Evolutionary conservation across 225 moss, liverwort and hornwort genomes (phyloP).

Genomic region (Marchantia polymorpha): DNA sequence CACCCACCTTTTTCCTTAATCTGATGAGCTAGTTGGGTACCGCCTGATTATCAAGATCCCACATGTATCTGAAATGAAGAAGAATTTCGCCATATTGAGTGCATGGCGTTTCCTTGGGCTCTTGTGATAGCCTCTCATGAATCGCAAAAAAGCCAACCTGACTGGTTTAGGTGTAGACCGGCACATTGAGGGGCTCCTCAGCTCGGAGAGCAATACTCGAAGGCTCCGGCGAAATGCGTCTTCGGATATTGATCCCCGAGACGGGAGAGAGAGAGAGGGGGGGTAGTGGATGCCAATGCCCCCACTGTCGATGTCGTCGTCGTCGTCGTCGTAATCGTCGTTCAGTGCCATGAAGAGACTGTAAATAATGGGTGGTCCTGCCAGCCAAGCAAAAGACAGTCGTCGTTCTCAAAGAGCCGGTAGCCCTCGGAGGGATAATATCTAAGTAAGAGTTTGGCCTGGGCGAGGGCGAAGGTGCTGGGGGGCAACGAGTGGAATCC

Average conservation of each 20-base stretch:
- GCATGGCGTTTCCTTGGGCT: slow-evolving; percentile 18
- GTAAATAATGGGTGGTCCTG: slow-evolving; percentile 81
- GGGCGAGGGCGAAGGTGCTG: slow-evolving; percentile 77
- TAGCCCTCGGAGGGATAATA: slow-evolving; percentile 93
- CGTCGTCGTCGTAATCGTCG: not conserved
- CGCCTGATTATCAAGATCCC: slow-evolving; percentile 24
- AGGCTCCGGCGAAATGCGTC: slow-evolving; percentile 1
- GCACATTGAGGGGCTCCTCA: slow-evolving; percentile 5
- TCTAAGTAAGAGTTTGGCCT: slow-evolving; percentile 77
- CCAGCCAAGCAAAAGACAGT: slow-evolving; percentile 77
- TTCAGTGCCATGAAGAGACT: slow-evolving; percentile 77
- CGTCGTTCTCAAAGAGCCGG: slow-evolving; percentile 70
- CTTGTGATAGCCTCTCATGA: slow-evolving; percentile 14
- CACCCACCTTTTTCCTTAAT: slow-evolving; percentile 17
- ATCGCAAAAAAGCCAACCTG: slow-evolving; percentile 24
- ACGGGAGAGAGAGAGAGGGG: slow-evolving; percentile 3
- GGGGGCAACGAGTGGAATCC: slow-evolving; percentile 66
- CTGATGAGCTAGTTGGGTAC: slow-evolving; percentile 21
- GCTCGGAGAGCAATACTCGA: slow-evolving; percentile 30
- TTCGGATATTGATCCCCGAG: slow-evolving; percentile 28
- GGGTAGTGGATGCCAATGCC: not conserved
- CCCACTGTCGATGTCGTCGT: not conserved
- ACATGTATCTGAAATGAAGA: slow-evolving; percentile 20
- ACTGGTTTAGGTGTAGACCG: not conserved
- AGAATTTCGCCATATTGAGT: slow-evolving; percentile 20